These are phyloP conservation scores for Euphorbia tirucalli DNA, from an alignment of 345 rosid genomes.

Conservation along the genomic window DNA sequence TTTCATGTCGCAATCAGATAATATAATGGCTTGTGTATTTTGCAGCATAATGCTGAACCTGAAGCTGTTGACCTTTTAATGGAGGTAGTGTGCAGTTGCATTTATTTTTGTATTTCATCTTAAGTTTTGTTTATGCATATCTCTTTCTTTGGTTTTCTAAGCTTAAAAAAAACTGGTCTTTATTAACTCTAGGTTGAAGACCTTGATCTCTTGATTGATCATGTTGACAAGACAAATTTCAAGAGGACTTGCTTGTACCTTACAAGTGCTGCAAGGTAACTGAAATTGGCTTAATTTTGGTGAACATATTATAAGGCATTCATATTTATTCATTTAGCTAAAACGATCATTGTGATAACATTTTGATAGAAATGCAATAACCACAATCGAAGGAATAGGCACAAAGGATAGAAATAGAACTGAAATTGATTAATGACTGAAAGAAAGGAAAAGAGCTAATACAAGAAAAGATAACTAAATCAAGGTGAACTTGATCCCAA, in stretches of 20 bases:
- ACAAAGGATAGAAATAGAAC: too few species aligned
- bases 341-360: neutral
- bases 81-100: constrained; percentile 47
- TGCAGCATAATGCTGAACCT: constrained; percentile 96
- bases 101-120: neutral
- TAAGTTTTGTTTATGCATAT: neutral
- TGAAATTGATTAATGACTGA: too few species aligned
- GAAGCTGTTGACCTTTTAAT: constrained; percentile 97
- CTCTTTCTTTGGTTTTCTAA: neutral
- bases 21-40: neutral
- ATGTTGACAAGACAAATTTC: constrained; percentile 78
- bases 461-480: too few species aligned
- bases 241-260: constrained; percentile 90
- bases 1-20: neutral
- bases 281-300: neutral
- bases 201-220: constrained; percentile 77
- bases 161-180: constrained; percentile 6
- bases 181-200: constrained; percentile 66
- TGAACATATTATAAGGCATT: neutral
- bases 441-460: too few species aligned
- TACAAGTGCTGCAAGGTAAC: constrained; percentile 82
- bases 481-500: too few species aligned
- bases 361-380: too few species aligned
- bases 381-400: too few species aligned
- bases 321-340: neutral